A percentile compares a stretch with the other conserved stretches of the same genome.
phyloP scores from a whole-genome alignment of 805 yeast species.

The Cyberlindnera xishuangbannaensis region DNA sequence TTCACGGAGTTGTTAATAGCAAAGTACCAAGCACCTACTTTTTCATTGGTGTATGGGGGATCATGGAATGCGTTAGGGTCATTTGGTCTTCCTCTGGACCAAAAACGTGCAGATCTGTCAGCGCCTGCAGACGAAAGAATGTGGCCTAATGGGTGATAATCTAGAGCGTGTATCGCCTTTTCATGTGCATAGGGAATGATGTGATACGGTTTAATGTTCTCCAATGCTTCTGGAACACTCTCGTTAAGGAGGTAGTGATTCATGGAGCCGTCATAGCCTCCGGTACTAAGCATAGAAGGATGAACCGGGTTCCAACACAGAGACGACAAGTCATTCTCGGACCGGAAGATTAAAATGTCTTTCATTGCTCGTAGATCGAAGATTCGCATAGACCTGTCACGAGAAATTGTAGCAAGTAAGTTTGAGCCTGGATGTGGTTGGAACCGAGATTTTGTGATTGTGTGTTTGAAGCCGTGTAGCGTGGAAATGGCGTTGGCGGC shows the following conservation, averaged over 20 bases:
- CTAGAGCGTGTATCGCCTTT: conserved; percentile 82
- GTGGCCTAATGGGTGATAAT: conserved; percentile 94
- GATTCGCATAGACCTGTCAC: conserved; percentile 83
- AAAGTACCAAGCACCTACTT: conserved; percentile 51
- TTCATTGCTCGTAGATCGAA: conserved; percentile 86
- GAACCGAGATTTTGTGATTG: conserved; percentile 79
- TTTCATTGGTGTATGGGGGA: conserved; percentile 67
- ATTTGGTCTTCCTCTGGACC: conserved; percentile 90
- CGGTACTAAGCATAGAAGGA: conserved; percentile 71
- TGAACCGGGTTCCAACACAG: conserved; percentile 93
- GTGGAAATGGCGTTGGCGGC: conserved; percentile 69
- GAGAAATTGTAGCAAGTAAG: conserved; percentile 76
- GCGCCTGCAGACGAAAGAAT: conserved; percentile 87
- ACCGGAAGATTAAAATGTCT: conserved; percentile 65
- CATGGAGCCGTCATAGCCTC: conserved; percentile 85
- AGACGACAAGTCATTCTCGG: conserved; percentile 80
- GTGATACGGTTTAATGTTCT: conserved; percentile 43
- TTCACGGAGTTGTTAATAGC: conserved; percentile 34
- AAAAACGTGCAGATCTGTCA: conserved; percentile 86
- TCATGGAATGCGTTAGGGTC: conserved; percentile 81
- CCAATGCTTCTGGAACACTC: conserved; percentile 29
- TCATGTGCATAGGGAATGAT: conserved; percentile 89
- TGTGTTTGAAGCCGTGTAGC: conserved; percentile 87
- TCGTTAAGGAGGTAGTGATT: conserved; percentile 65
- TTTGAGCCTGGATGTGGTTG: conserved; percentile 70